Base-by-base conservation (phyloP, 345 rosid species). In the Bruguiera gymnorhiza region DNA sequence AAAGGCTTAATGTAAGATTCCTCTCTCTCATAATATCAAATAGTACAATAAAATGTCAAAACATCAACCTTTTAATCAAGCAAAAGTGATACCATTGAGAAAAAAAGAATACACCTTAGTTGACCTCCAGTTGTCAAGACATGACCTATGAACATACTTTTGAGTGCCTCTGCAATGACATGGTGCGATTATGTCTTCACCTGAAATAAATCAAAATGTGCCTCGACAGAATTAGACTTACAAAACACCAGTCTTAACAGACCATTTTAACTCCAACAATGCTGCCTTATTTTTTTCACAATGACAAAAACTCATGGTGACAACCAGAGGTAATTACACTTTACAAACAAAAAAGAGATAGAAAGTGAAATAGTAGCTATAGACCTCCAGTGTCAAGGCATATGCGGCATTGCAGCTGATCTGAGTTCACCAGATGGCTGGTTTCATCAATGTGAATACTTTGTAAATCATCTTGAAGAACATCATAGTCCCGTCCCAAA, bases 101-200 rank as follows among this genome's bases (percentile, higher is more conserved):
- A 72, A 70, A 30, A 43, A 54, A 62, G 8, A 21, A 37, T n/a
- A 62, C 71, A 90, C 99, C 98, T 96, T 96, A 62, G 98, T 96
- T 18, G 99, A 90, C 61, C 99, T 85, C 99, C 99, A 96, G 46
- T 89, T 88, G 86, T 96, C 98, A 51, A 96, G 98, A 69, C 98
- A 96, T 43, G 90, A 90, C 73, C 99, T 90, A 73, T 96, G 99
- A 46, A 92, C 99, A 78, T 90, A 87, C 77, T 90, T 96, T 73
- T 96, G 98, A 76, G 99, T 96, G 71, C 99, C 99, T 78, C 83
- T 92, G 85, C 99, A 96, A 77, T 92, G 89, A 70, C 99, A 96
- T 8, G 99, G 99, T 31, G 95, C 90, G 73, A 96, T 96, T 83
- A 96, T 68, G 84, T 92, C 97, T 43, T 89, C 94, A 51, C 99